These are phyloP conservation scores for Colletotrichum viniferum DNA, from an alignment of 2,329 filamentous ascomycete species.

Conservation along the genomic window DNA sequence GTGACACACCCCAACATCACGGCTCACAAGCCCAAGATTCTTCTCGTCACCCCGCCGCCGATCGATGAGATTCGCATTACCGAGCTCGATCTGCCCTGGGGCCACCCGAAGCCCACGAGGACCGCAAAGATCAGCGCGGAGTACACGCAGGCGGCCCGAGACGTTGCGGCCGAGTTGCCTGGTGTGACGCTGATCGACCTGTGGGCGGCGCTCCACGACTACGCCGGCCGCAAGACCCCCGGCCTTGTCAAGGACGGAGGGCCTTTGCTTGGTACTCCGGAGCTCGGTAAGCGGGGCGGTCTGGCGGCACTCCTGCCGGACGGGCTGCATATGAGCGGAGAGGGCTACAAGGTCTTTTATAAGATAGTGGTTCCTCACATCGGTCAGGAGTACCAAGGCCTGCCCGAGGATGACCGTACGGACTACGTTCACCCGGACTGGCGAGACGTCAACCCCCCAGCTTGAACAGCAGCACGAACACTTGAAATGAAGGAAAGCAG, in stretches of 20 bases:
- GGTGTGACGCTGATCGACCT: conserved; percentile 78
- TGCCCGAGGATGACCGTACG: conserved; percentile 37
- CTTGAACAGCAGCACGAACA: not conserved
- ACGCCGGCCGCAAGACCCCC: conserved; percentile 63
- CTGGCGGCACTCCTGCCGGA: conserved; percentile 59
- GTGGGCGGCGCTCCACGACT: conserved; percentile 77
- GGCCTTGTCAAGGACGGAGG: conserved; percentile 55
- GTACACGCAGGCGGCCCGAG: conserved; percentile 65
- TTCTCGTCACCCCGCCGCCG: conserved; percentile 84
- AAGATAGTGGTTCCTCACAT: conserved; percentile 53
- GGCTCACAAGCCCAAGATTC: conserved; percentile 73
- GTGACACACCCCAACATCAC: conserved; percentile 72
- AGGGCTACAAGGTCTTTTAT: conserved; percentile 59
- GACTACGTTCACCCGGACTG: conserved; percentile 56
- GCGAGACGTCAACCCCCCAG: conserved; percentile 30
- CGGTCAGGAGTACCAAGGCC: conserved; percentile 44
- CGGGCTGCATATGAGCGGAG: conserved; percentile 61
- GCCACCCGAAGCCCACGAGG: conserved; percentile 47
- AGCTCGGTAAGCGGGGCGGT: conserved; percentile 54
- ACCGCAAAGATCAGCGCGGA: conserved; percentile 53
- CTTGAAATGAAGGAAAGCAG: not conserved
- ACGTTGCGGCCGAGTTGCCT: conserved; percentile 71
- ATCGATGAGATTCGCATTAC: conserved; percentile 75
- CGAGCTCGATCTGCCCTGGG: conserved; percentile 47
- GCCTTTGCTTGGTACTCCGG: conserved; percentile 53